Percentiles rank a stretch among this genome's conserved stretches.
Evolutionary conservation across 225 moss, liverwort and hornwort genomes (phyloP).

Genomic region (Sphagnum tenellum): DNA sequence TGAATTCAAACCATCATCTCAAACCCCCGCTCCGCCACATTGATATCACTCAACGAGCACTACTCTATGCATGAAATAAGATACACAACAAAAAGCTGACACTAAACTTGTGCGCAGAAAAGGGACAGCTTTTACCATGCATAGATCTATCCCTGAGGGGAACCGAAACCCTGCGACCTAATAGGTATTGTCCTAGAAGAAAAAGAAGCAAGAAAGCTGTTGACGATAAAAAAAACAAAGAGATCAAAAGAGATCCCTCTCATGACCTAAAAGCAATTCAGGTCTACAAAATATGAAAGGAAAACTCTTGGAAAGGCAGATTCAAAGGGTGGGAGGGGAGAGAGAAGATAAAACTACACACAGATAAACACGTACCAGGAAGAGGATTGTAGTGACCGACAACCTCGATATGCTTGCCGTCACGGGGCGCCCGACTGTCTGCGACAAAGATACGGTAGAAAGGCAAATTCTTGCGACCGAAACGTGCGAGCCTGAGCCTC

Average conservation of each 20-base stretch:
- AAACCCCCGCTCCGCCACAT: background rate
- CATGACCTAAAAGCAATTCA: no score
- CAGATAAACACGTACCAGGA: constrained; percentile 30
- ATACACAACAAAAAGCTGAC: no score
- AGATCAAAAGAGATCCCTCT: no score
- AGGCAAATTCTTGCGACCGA: constrained; percentile 79
- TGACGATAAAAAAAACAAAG: no score
- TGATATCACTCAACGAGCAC: background rate
- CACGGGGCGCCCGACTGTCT: constrained; percentile 80
- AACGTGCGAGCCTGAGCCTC: constrained; percentile 76
- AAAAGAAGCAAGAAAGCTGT: no score
- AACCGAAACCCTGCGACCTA: no score
- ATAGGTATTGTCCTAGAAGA: no score
- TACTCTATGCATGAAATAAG: no score
- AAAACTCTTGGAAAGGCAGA: background rate
- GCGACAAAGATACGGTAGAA: constrained; percentile 88
- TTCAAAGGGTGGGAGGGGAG: background rate
- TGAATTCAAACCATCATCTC: background rate
- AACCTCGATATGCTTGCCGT: constrained; percentile 86
- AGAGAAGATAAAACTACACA: no score
- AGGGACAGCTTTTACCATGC: no score
- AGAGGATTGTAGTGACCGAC: constrained; percentile 88
- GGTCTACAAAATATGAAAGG: background rate
- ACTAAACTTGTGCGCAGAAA: no score
- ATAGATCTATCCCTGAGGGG: no score